These are phyloP conservation scores for Liquidambar formosana DNA, from an alignment of 164 flowering plant genomes.

Conservation along the genomic window DNA sequence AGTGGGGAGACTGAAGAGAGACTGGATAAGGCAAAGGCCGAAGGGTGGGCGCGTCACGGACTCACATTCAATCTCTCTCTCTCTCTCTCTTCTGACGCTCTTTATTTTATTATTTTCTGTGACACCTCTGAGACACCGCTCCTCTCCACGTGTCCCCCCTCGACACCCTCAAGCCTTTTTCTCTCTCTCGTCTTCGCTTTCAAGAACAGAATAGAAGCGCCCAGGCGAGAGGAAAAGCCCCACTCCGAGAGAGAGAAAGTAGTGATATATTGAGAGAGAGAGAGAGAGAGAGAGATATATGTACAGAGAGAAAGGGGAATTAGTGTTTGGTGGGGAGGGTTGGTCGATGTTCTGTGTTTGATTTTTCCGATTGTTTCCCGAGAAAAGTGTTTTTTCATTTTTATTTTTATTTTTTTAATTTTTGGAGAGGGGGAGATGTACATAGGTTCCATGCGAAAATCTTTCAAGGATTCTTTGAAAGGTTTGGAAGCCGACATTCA, in stretches of 20 bases:
- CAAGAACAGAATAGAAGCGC: conserved; percentile 13
- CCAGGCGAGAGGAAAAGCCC: not conserved
- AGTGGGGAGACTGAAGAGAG: conserved; percentile 5
- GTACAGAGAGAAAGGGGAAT: conserved; percentile 1
- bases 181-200: conserved; percentile 21
- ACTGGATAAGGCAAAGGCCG: not conserved
- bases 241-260: not conserved
- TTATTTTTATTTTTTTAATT: not conserved
- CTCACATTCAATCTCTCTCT: not conserved
- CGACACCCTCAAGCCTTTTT: conserved; percentile 5
- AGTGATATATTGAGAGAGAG: not conserved
- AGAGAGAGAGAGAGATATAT: not conserved
- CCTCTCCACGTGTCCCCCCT: conserved; percentile 19
- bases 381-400: not conserved
- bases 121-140: not conserved
- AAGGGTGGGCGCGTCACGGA: not conserved
- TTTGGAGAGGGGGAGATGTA: conserved; percentile 33
- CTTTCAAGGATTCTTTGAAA: conserved; percentile 81
- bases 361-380: not conserved
- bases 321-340: not conserved
- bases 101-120: not conserved
- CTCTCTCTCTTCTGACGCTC: not conserved
- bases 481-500: conserved; percentile 84
- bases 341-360: not conserved
- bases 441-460: conserved; percentile 58